A percentile compares a stretch with the other conserved stretches of the same genome.
Evolutionary conservation across 495 filamentous ascomycete species (phyloP).

Genomic region (Aspergillus sclerotioniger): DNA sequence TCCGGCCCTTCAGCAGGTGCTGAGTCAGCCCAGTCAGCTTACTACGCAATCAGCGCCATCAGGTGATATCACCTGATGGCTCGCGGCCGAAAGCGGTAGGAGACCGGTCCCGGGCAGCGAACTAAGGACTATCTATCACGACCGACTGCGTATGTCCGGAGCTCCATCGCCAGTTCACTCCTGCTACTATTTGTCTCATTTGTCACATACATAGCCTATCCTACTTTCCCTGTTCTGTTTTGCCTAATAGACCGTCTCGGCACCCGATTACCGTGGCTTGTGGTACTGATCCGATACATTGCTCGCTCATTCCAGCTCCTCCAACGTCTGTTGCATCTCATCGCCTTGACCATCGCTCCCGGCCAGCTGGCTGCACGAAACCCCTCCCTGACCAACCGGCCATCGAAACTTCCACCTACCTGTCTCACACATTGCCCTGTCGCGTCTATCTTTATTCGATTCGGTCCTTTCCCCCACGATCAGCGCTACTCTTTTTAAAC

Average conservation of each 20-base stretch:
- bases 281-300: background rate
- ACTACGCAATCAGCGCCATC: background rate
- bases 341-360: background rate
- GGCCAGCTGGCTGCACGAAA: background rate
- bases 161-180: no score
- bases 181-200: background rate
- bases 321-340: background rate
- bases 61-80: constrained; percentile 15
- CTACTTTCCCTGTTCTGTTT: background rate
- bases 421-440: background rate
- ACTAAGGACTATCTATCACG: no score
- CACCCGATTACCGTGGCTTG: background rate
- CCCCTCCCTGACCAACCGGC: background rate
- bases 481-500: background rate
- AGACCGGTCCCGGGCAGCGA: constrained; percentile 2
- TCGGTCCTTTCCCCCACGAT: background rate
- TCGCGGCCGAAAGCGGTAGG: constrained; percentile 3
- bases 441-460: background rate
- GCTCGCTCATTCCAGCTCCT: background rate
- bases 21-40: background rate
- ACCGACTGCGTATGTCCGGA: background rate
- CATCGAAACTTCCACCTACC: background rate
- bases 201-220: background rate
- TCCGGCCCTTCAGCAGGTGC: background rate
- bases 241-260: background rate